Percentiles rank a stretch among this genome's conserved stretches.
Conservation (phyloP, 345 rosid genomes). For the Abelmoschus esculentus region DNA sequence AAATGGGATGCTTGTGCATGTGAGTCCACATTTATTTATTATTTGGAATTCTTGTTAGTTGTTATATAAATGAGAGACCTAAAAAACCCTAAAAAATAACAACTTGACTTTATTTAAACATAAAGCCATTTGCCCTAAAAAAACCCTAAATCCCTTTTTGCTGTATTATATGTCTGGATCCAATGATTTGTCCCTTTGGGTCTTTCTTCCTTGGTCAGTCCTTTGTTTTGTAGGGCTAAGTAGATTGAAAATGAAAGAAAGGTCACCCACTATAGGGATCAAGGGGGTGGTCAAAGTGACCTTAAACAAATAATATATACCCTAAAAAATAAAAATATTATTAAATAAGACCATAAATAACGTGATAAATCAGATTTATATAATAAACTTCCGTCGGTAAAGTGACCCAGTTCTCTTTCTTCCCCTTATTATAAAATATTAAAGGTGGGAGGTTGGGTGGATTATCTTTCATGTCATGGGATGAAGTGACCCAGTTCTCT, state of each 20-base stretch:
- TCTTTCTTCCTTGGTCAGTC: neutral
- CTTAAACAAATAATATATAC: constrained; percentile 12
- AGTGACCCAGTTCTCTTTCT: no score
- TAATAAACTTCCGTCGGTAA: no score
- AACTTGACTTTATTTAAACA: constrained; percentile 11
- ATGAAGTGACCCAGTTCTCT: constrained; percentile 33
- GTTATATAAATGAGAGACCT: constrained; percentile 15
- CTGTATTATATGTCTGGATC: constrained; percentile 8
- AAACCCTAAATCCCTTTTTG: neutral
- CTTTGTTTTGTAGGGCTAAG: neutral
- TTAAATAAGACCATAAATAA: no score
- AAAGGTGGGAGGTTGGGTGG: constrained; percentile 36
- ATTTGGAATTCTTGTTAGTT: neutral
- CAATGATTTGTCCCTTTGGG: neutral
- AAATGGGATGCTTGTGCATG: constrained; percentile 17
- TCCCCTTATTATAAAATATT: neutral
- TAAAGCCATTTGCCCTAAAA: constrained; percentile 7
- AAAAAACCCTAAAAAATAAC: constrained; percentile 3
- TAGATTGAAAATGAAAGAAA: neutral
- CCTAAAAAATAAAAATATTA: no score
- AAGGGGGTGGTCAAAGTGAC: constrained; percentile 26
- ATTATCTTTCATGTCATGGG: constrained; percentile 79
- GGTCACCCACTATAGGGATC: constrained; percentile 21
- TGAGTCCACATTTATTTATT: neutral
- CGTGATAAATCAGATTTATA: no score